phyloP scores from a whole-genome alignment of 441 rosid genomes.

The Sinapis alba region DNA sequence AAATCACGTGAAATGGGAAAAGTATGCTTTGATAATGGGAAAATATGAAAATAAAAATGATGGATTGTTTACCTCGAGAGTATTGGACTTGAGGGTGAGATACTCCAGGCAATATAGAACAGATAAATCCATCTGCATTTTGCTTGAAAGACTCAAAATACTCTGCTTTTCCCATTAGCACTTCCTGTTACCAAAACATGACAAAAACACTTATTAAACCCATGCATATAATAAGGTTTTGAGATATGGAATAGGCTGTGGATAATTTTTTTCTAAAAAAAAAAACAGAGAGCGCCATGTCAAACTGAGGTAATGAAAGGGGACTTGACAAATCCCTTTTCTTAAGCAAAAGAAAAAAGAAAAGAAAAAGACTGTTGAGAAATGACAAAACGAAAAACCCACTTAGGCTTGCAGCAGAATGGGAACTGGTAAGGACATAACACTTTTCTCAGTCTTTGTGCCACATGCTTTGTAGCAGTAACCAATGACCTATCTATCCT shows the following conservation, averaged over 20 bases:
- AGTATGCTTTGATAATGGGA: constrained; percentile 3
- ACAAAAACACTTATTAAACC: constrained; percentile 11
- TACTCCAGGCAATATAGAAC: constrained; percentile 90
- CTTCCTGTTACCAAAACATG: constrained; percentile 59
- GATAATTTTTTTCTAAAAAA: background rate
- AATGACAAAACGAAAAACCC: constrained; percentile 34
- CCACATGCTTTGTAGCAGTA: constrained; percentile 40
- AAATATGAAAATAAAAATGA: constrained; percentile 9
- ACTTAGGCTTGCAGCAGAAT: constrained; percentile 35
- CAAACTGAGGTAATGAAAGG: constrained; percentile 17
- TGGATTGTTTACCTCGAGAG: constrained; percentile 70
- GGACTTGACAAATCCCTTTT: constrained; percentile 19
- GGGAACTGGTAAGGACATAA: constrained; percentile 39
- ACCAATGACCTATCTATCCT: constrained; percentile 26
- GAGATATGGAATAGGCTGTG: constrained; percentile 15
- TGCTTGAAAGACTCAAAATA: constrained; percentile 83
- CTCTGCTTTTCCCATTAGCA: constrained; percentile 87
- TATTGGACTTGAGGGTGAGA: constrained; percentile 89
- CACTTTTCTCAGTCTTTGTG: constrained; percentile 34
- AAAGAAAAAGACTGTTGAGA: constrained; percentile 34
- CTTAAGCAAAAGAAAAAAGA: background rate
- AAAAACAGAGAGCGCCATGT: constrained; percentile 30
- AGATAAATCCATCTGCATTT: constrained; percentile 87
- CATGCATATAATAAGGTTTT: background rate
- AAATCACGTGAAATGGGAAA: constrained; percentile 35